Conservation (phyloP, 805 yeast genomes). For the Schwanniomyces occidentalis region DNA sequence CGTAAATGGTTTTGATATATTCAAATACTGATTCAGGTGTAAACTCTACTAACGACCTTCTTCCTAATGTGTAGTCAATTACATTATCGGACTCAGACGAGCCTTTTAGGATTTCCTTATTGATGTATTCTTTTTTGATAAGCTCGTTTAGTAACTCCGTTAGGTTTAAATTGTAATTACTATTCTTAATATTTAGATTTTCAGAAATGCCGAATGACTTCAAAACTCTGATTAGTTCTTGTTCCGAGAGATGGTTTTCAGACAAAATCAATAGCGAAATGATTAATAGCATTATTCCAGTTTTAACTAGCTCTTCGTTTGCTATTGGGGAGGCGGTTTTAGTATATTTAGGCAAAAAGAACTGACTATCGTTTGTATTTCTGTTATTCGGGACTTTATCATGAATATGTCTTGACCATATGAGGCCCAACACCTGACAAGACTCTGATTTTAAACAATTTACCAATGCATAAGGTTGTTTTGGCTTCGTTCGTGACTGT, state of each 20-base stretch:
- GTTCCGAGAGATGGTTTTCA: slow-evolving; percentile 32
- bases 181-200: slow-evolving; percentile 16
- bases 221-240: slow-evolving; percentile 21
- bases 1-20: slow-evolving; percentile 25
- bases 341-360: slow-evolving; percentile 22
- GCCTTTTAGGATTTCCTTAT: slow-evolving; percentile 12
- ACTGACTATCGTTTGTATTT: slow-evolving; percentile 14
- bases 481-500: slow-evolving; percentile 6
- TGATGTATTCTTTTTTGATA: slow-evolving; percentile 30
- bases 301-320: slow-evolving; percentile 27
- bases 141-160: slow-evolving; percentile 26
- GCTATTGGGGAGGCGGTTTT: slow-evolving; percentile 19
- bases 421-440: slow-evolving; percentile 22
- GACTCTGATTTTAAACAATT: slow-evolving; percentile 20
- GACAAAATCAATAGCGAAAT: slow-evolving; percentile 29
- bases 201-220: slow-evolving; percentile 28
- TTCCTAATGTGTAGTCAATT: slow-evolving; percentile 31
- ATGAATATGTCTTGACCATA: slow-evolving; percentile 19
- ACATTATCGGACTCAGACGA: slow-evolving; percentile 15
- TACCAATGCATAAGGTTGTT: slow-evolving; percentile 20
- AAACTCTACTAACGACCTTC: slow-evolving; percentile 33
- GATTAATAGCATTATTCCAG: slow-evolving; percentile 31
- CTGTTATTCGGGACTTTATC: slow-evolving; percentile 9
- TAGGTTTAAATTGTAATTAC: slow-evolving; percentile 20
- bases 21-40: slow-evolving; percentile 27